These are phyloP conservation scores for Botrytis byssoidea DNA, from an alignment of 2,329 filamentous ascomycete genomes.

Conservation along the genomic window DNA sequence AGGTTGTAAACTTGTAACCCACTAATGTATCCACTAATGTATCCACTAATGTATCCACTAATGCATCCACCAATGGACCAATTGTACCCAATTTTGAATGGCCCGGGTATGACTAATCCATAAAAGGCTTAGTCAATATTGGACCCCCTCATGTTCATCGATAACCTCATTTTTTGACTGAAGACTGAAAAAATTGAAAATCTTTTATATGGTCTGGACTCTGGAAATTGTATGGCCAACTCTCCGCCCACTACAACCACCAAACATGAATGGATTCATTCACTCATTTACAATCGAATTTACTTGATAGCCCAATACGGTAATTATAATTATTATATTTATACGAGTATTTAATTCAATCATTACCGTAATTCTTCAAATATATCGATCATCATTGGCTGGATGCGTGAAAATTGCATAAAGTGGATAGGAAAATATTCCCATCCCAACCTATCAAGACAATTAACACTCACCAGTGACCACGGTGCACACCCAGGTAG, in stretches of 20 bases:
- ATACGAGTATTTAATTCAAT: not conserved
- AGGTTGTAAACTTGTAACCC: not conserved
- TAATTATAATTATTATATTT: not conserved
- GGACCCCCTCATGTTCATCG: constrained; percentile 12
- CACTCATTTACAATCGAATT: not conserved
- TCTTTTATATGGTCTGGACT: not conserved
- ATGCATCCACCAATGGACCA: not conserved
- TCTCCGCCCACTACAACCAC: not conserved
- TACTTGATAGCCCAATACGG: not conserved
- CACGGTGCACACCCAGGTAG: not conserved
- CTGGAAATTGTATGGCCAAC: not conserved
- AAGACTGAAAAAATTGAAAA: not conserved
- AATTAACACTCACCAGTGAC: not conserved
- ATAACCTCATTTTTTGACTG: constrained; percentile 2
- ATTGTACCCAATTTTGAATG: not conserved
- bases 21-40: not conserved
- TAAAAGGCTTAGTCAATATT: not conserved
- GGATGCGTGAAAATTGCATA: not conserved
- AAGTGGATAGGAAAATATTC: not conserved
- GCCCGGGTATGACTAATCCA: not conserved
- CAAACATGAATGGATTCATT: not conserved
- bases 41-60: not conserved
- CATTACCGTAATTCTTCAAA: not conserved
- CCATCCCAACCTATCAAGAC: not conserved
- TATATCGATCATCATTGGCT: not conserved